Evolutionary conservation across 2,329 filamentous ascomycete genomes (phyloP).

Genomic region (Pseudogymnoascus sp.): DNA sequence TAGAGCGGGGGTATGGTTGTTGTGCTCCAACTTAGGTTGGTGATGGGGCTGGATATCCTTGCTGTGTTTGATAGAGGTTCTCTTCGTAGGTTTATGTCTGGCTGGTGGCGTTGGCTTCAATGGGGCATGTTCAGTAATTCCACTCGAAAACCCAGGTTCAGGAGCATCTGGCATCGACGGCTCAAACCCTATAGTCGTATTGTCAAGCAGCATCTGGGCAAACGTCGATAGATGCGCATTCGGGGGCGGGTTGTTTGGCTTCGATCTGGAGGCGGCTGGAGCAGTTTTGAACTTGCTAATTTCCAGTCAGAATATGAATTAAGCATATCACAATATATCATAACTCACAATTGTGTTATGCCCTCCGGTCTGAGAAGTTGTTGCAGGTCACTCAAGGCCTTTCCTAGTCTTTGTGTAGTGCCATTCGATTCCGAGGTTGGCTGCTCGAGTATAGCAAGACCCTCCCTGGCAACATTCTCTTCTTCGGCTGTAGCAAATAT

Average conservation of each 20-base stretch:
- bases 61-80: background rate
- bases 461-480: constrained; percentile 41
- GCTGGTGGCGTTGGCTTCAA: background rate
- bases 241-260: constrained; percentile 12
- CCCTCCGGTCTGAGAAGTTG: constrained; percentile 66
- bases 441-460: constrained; percentile 61
- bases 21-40: background rate
- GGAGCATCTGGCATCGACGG: constrained; percentile 19
- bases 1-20: background rate
- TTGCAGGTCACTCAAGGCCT: constrained; percentile 66
- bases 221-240: constrained; percentile 25
- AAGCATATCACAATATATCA: background rate
- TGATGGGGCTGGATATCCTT: background rate
- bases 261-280: constrained; percentile 30
- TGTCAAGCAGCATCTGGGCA: constrained; percentile 27
- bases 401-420: constrained; percentile 59
- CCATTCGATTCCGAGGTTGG: constrained; percentile 55
- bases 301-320: background rate
- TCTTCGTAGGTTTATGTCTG: constrained; percentile 4
- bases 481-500: constrained; percentile 49
- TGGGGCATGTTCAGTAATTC: background rate
- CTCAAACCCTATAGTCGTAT: constrained; percentile 24
- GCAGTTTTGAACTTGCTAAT: constrained; percentile 51
- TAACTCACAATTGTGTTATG: constrained; percentile 49
- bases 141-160: constrained; percentile 11